These are phyloP conservation scores for Psilocybe cubensis DNA, from an alignment of 768 basidiomycete species.

Conservation along the genomic window DNA sequence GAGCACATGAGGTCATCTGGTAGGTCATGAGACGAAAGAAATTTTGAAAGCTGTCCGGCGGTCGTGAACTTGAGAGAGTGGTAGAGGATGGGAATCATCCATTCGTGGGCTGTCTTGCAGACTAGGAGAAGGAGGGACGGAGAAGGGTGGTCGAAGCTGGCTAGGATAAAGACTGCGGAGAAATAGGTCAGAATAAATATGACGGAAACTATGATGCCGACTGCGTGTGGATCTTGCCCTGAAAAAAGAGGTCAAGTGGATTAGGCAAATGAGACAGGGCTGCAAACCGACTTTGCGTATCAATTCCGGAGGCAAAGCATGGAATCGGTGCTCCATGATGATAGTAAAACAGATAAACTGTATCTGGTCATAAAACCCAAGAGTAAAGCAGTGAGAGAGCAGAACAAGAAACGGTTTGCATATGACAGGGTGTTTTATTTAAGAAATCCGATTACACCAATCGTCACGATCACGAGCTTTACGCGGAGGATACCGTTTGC, in stretches of 20 bases:
- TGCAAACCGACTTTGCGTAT: conserved; percentile 11
- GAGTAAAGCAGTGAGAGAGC: not conserved
- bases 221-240: conserved; percentile 3
- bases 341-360: not conserved
- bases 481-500: not conserved
- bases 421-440: not conserved
- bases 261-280: not conserved
- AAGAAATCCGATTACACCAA: not conserved
- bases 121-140: conserved; percentile 8
- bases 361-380: not conserved
- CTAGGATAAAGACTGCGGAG: conserved; percentile 11
- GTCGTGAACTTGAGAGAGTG: conserved; percentile 25
- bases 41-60: conserved; percentile 21
- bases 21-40: conserved; percentile 24
- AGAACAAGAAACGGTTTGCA: not conserved
- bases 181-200: not conserved
- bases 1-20: conserved; percentile 16
- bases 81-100: conserved; percentile 26
- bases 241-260: not conserved
- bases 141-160: conserved; percentile 1
- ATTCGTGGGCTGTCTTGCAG: conserved; percentile 15
- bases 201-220: not conserved
- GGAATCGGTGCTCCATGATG: not conserved
- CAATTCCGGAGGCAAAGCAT: conserved; percentile 12
- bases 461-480: conserved; percentile 13